These are phyloP conservation scores for Blastosporella zonata DNA, from an alignment of 1,284 basidiomycete species.

Conservation along the genomic window DNA sequence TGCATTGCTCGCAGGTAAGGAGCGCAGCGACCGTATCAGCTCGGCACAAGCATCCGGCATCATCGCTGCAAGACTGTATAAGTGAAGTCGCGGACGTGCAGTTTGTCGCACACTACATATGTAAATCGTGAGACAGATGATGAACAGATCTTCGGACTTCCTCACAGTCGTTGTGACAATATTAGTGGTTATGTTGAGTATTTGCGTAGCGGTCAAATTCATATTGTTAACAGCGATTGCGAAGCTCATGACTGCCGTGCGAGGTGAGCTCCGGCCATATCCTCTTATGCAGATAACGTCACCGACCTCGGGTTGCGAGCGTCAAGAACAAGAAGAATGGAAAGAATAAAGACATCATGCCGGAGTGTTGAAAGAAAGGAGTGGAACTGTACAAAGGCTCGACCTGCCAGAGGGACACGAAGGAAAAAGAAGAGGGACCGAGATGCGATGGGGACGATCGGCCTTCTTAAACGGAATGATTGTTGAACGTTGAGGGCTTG, in stretches of 20 bases:
- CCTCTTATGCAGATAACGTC: neutral
- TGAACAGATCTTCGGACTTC: neutral
- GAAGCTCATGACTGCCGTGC: slow-evolving; percentile 43
- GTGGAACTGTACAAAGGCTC: neutral
- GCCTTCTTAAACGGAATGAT: neutral
- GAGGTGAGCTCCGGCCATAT: neutral
- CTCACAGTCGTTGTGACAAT: slow-evolving; percentile 41
- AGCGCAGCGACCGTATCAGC: slow-evolving; percentile 38
- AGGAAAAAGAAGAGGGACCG: neutral
- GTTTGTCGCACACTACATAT: slow-evolving; percentile 39
- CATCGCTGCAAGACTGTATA: slow-evolving; percentile 39
- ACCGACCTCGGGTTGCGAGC: slow-evolving; percentile 55
- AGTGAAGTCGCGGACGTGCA: slow-evolving; percentile 37
- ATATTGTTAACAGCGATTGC: slow-evolving; percentile 44
- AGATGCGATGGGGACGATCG: neutral
- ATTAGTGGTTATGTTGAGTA: slow-evolving; percentile 43
- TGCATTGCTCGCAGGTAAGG: slow-evolving; percentile 58
- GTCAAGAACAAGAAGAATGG: slow-evolving; percentile 32
- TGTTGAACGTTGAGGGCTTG: neutral
- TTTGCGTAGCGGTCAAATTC: slow-evolving; percentile 40
- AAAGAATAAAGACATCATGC: slow-evolving; percentile 31
- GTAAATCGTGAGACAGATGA: neutral
- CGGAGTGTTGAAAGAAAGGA: neutral
- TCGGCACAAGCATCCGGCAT: slow-evolving; percentile 52
- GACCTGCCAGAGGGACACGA: neutral